Evolutionary conservation across 2,329 filamentous ascomycete genomes (phyloP), one percentile per base, ranked within the genome.

Genomic region (Dryadomyces quercus-mongolicae): DNA sequence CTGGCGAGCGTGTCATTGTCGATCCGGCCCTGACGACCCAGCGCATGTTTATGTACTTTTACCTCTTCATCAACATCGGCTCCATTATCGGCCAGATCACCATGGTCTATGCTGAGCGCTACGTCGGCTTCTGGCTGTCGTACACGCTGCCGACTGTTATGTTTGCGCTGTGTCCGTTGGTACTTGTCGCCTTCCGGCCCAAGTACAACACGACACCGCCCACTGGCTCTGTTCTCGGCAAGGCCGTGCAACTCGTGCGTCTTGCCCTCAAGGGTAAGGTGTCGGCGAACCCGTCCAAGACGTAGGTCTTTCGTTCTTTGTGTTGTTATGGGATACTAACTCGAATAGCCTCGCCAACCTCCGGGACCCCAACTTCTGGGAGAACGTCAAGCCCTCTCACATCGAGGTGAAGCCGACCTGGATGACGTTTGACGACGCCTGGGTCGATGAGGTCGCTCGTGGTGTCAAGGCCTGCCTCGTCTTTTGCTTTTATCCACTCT

Each of bases 21-120:
- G 84, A 87, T 61, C 84, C 84, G 0, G 77, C 80, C 49, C 74
- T 83, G 52, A 88, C 84, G 49, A 75, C 84, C 58, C 78, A 78
- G 4, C 77, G 84, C 47, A 79, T 87, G 66, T 87, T 83, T 68
- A 73, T 85, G 59, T 84, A 81, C 67, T 74, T 74, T 58, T 74
- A 74, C 65, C 71, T 85, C 54, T 76, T 82, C 66, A 85, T 87
- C 69, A 88, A 88, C 62, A 66, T 85, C n/a, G 86, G 86, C 45
- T 80, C 83, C 5, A 71, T 85, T 40, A 56, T 75, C 25, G 82
- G 77, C 13, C 81, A 82, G 67, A 73, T 85, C 55, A 71, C 70
- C 62, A 86, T 85, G 83, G 82, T 81, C 3, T 88, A 86, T 62
- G 81, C 80, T 1, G 85, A 88, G 68, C 80, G 85, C 60, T 84